A percentile compares a stretch with the other conserved stretches of the same genome.
phyloP scores from a whole-genome alignment of 805 yeast genomes.

The Candida nemodendra region DNA sequence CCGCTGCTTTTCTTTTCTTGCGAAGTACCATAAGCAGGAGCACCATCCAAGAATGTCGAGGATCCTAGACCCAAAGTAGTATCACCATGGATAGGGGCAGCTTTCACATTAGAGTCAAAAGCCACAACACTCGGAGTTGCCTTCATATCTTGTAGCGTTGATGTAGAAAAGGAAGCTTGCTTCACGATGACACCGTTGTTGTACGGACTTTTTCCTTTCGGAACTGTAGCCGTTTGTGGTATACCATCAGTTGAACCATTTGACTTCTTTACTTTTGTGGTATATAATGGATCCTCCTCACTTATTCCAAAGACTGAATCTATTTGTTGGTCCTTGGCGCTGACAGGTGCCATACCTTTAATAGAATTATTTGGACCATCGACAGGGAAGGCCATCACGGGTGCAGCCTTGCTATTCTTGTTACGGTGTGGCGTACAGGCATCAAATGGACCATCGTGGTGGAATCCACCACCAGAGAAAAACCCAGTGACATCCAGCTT shows the following conservation, averaged over 20 bases:
- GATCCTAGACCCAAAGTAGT: slow-evolving; percentile 88
- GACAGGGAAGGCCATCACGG: slow-evolving; percentile 91
- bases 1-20: slow-evolving; percentile 42
- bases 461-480: slow-evolving; percentile 90
- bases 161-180: slow-evolving; percentile 26
- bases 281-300: slow-evolving; percentile 45
- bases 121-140: slow-evolving; percentile 53
- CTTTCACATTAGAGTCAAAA: slow-evolving; percentile 68
- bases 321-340: slow-evolving; percentile 59
- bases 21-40: slow-evolving; percentile 63
- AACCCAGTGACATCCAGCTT: slow-evolving; percentile 93
- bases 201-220: slow-evolving; percentile 26
- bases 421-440: slow-evolving; percentile 98
- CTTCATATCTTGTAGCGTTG: slow-evolving; percentile 37
- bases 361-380: slow-evolving; percentile 93
- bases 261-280: slow-evolving; percentile 17
- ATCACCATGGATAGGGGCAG: slow-evolving; percentile 79
- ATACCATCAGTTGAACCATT: not conserved
- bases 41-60: slow-evolving; percentile 91
- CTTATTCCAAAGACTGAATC: slow-evolving; percentile 77
- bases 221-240: not conserved
- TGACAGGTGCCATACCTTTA: slow-evolving; percentile 58
- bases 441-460: slow-evolving; percentile 98
- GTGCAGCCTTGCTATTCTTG: slow-evolving; percentile 70
- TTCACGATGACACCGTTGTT: slow-evolving; percentile 33